Evolutionary conservation across 2,329 filamentous ascomycete species (phyloP).

Genomic region (Colletotrichum scovillei): DNA sequence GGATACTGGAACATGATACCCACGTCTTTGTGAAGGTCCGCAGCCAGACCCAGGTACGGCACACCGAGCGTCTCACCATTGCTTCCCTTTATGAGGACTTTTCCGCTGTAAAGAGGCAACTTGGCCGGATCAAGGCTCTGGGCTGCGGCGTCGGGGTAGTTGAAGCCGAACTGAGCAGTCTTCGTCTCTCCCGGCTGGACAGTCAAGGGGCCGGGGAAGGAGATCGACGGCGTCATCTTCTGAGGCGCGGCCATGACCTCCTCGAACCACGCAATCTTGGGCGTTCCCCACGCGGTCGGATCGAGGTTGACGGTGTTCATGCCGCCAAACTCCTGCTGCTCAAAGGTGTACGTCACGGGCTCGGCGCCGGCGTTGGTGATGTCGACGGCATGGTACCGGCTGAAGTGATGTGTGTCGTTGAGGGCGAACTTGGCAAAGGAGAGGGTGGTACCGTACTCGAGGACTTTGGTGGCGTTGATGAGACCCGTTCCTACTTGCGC

Average conservation of each 20-base stretch:
- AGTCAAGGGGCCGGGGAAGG: constrained; percentile 9
- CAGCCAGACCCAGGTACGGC: constrained; percentile 43
- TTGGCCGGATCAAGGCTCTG: constrained; percentile 36
- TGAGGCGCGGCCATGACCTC: constrained; percentile 10
- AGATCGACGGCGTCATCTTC: constrained; percentile 18
- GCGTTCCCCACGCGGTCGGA: constrained; percentile 27
- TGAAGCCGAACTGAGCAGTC: constrained; percentile 24
- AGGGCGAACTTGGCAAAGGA: constrained; percentile 53
- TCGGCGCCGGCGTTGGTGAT: constrained; percentile 51
- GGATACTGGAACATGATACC: constrained; percentile 31
- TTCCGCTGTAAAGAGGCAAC: constrained; percentile 49
- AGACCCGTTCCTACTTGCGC: constrained; percentile 53
- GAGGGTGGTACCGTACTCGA: constrained; percentile 50
- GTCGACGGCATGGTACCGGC: constrained; percentile 38
- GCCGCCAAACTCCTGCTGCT: constrained; percentile 43
- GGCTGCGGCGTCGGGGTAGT: constrained; percentile 1
- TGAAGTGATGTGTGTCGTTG: constrained; percentile 56
- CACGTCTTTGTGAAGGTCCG: constrained; percentile 21
- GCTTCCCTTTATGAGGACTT: constrained; percentile 45
- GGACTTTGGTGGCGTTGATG: constrained; percentile 53
- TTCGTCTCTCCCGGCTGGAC: constrained; percentile 27
- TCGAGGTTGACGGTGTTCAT: constrained; percentile 23
- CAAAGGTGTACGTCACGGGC: constrained; percentile 46
- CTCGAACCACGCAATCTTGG: constrained; percentile 28
- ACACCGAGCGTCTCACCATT: constrained; percentile 47